phyloP scores from a whole-genome alignment of 139 green algal species.

The Chlamydomonas sphaeroides region DNA sequence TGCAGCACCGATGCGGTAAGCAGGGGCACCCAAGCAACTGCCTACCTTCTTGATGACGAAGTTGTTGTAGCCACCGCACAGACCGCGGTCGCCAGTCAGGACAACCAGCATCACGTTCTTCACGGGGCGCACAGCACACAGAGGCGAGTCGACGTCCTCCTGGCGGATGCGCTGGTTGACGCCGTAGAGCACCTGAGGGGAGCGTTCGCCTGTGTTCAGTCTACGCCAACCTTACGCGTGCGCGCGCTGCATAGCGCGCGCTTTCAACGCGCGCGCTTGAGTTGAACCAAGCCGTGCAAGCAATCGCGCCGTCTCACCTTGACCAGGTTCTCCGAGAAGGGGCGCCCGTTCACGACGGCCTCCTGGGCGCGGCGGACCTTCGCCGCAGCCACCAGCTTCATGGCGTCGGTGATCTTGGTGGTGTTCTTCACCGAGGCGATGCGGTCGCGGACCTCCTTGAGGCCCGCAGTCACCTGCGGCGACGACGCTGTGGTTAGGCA shows the following conservation, averaged over 20 bases:
- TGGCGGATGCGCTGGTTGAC: conserved; percentile 95
- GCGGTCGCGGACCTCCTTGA: conserved; percentile 94
- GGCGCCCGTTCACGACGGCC: conserved; percentile 95
- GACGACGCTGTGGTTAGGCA: too few relatives aligned
- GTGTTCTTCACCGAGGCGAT: conserved; percentile 98
- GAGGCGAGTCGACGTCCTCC: conserved; percentile 98
- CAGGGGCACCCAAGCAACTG: too few relatives aligned
- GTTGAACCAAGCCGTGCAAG: too few relatives aligned
- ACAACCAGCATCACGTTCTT: conserved; percentile 93
- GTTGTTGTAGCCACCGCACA: conserved; percentile 99
- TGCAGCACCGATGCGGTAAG: too few relatives aligned
- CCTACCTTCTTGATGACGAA: conserved; percentile 91
- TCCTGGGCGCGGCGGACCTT: conserved; percentile 97
- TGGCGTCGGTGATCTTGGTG: conserved; percentile 98
- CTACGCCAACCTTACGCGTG: too few relatives aligned
- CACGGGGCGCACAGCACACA: conserved; percentile 91
- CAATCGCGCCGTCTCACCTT: conserved; percentile 79
- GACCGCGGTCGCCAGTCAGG: conserved; percentile 95
- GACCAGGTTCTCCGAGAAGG: conserved; percentile 99
- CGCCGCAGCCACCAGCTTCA: conserved; percentile 95
- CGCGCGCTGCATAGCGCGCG: background rate
- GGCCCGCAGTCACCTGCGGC: conserved; percentile 67
- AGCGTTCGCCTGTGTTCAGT: background rate
- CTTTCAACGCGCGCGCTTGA: too few relatives aligned
- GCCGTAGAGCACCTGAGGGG: conserved; percentile 90